Percentiles rank a stretch among this genome's conserved stretches.
Conservation (phyloP, 73 alveolate species). For the Symbiodinium pilosum region DNA sequence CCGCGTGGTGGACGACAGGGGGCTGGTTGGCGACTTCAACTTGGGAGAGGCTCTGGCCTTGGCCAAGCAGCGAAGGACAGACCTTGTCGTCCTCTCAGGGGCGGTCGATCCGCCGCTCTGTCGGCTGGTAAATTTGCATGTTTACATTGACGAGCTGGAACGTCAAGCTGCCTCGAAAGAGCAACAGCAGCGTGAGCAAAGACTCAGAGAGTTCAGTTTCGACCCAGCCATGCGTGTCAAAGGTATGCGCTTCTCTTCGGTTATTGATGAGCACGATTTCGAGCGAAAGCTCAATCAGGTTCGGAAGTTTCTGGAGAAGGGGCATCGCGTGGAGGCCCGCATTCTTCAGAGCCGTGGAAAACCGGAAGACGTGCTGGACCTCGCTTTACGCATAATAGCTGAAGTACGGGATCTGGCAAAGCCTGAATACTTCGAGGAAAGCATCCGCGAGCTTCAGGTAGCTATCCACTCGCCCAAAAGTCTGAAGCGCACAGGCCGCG, state of each 20-base stretch:
- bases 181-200: slow-evolving; percentile 35
- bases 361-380: slow-evolving; percentile 79
- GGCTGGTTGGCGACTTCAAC: slow-evolving; percentile 58
- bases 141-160: slow-evolving; percentile 56
- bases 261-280: slow-evolving; percentile 67
- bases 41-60: slow-evolving; percentile 25
- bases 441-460: slow-evolving; percentile 83
- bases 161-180: slow-evolving; percentile 56
- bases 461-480: slow-evolving; percentile 93
- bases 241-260: slow-evolving; percentile 77
- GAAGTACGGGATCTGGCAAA: slow-evolving; percentile 86
- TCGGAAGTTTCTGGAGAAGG: slow-evolving; percentile 39
- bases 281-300: slow-evolving; percentile 86
- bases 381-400: slow-evolving; percentile 64
- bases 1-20: slow-evolving; percentile 69
- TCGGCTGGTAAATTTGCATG: slow-evolving; percentile 64
- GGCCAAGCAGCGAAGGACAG: slow-evolving; percentile 69
- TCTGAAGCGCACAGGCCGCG: slow-evolving; percentile 41
- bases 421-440: slow-evolving; percentile 85
- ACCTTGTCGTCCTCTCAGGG: slow-evolving; percentile 79
- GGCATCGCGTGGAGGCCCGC: slow-evolving; percentile 94
- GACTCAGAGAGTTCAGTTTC: slow-evolving; percentile 56
- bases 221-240: slow-evolving; percentile 91
- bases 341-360: slow-evolving; percentile 70
- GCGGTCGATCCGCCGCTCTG: slow-evolving; percentile 82